Base-by-base conservation (phyloP, 257 asterid species). In the Echium plantagineum region DNA sequence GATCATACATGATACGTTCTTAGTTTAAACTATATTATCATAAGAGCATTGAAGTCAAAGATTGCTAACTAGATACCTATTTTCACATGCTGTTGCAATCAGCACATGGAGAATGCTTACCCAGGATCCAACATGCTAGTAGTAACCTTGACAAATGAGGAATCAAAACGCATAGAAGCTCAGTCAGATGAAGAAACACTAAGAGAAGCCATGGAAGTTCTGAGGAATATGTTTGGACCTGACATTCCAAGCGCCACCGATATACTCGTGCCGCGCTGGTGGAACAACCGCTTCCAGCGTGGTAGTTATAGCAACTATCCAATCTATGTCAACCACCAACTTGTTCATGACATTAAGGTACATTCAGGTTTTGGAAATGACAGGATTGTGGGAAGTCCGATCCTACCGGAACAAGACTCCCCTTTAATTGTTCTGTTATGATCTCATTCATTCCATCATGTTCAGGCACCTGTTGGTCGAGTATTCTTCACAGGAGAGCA, bases 41-140 rank as follows among this genome's bases (percentile, higher is more conserved):
- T 7, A 35, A 0, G 46, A 35, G 46, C 46, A 35, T 35, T 8
- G 12, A 35, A 35, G 46, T 35, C 46, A 35, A 35, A 35, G 46
- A 35, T 7, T 35, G 10, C 9, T 7, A 35, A 42, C 49, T 42
- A 42, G 13, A 42, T 42, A 17, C 15, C 49, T 42, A 42, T 42
- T 35, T 42, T 4, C 49, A 69, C 58, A 75, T 70, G 20, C 60
- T 52, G 9, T 12, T 76, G 57, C 62, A 60, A 69, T 53, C 83
- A 90, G 98, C 95, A 90, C 83, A 83, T 90, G 98, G 98, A 90
- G 75, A 87, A 87, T 60, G 97, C 95, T 12, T 87, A 85, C 61
- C 96, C 97, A 3, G 94, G 87, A 3, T 90, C 96, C 54, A 87
- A 87, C 63, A 83, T 90, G 67, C 85, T 87, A 20, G 95, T 90